Evolutionary conservation across 2,329 filamentous ascomycete genomes (phyloP).

Genomic region (Sporothrix brunneoviolacea): DNA sequence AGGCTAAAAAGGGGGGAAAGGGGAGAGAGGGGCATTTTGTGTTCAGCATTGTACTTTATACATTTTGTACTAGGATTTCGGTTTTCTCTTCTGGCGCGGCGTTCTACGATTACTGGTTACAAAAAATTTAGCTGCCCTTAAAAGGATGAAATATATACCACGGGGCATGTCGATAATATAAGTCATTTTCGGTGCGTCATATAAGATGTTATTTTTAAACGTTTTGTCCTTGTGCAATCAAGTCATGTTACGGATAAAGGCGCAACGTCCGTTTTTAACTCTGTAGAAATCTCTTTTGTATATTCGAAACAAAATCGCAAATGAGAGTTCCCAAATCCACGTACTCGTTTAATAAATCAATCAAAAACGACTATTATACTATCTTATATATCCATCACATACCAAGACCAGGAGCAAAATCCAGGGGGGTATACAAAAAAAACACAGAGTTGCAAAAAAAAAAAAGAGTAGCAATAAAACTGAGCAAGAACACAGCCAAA

Average conservation of each 20-base stretch:
- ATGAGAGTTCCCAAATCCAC: no score
- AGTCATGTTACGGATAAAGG: no score
- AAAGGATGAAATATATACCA: not conserved
- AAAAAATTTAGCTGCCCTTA: not conserved
- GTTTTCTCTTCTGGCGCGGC: slow-evolving; percentile 5
- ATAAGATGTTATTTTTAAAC: no score
- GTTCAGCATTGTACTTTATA: not conserved
- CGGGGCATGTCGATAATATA: not conserved
- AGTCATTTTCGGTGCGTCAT: no score
- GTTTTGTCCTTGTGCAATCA: not conserved
- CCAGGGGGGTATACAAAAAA: slow-evolving; percentile 23
- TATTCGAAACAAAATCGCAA: no score
- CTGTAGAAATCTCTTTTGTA: no score
- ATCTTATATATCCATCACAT: slow-evolving; percentile 14
- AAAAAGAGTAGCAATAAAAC: not conserved
- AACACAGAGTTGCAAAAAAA: no score
- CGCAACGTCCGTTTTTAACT: no score
- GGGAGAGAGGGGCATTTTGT: not conserved
- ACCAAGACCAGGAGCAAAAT: slow-evolving; percentile 13
- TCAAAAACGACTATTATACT: slow-evolving; percentile 5
- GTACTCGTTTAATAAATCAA: not conserved
- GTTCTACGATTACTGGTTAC: not conserved
- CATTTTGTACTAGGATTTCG: not conserved
- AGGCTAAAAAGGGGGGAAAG: not conserved
- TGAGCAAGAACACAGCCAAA: not conserved